A percentile compares a stretch with the other conserved stretches of the same genome.
Evolutionary conservation across 768 basidiomycete genomes (phyloP).

Genomic region (Leccinum disarticulatum): DNA sequence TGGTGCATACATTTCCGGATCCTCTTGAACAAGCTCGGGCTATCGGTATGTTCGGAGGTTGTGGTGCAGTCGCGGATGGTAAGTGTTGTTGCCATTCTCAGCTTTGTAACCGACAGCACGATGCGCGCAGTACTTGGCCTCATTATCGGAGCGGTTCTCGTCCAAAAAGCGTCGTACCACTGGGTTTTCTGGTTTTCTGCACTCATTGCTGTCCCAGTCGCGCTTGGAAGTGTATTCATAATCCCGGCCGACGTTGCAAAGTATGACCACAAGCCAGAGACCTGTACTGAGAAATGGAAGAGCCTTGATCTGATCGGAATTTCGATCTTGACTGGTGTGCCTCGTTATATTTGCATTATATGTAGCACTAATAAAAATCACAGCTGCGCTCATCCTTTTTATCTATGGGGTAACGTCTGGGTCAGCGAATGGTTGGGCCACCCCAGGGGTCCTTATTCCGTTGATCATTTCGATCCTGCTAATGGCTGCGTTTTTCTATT

Average conservation of each 20-base stretch:
- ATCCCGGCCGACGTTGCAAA: slow-evolving; percentile 30
- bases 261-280: slow-evolving; percentile 1
- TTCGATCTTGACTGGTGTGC: slow-evolving; percentile 36
- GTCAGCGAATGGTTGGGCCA: slow-evolving; percentile 49
- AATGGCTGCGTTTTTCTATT: slow-evolving; percentile 47
- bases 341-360: background rate
- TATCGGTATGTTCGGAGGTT: slow-evolving; percentile 46
- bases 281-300: slow-evolving; percentile 22
- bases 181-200: slow-evolving; percentile 54
- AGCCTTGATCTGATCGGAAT: slow-evolving; percentile 41
- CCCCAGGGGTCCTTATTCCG: slow-evolving; percentile 44
- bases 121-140: slow-evolving; percentile 37
- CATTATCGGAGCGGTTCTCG: slow-evolving; percentile 46
- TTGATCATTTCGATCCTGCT: slow-evolving; percentile 46
- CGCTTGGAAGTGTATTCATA: slow-evolving; percentile 32
- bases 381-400: slow-evolving; percentile 39
- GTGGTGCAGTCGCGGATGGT: slow-evolving; percentile 48
- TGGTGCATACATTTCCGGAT: slow-evolving; percentile 51
- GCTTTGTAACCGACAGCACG: background rate
- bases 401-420: slow-evolving; percentile 47
- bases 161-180: slow-evolving; percentile 40
- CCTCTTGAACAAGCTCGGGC: slow-evolving; percentile 47
- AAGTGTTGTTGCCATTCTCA: background rate
- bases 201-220: slow-evolving; percentile 37
- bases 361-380: background rate